phyloP scores from a whole-genome alignment of 441 rosid species.

The Euphorbia schlechtendalii region DNA sequence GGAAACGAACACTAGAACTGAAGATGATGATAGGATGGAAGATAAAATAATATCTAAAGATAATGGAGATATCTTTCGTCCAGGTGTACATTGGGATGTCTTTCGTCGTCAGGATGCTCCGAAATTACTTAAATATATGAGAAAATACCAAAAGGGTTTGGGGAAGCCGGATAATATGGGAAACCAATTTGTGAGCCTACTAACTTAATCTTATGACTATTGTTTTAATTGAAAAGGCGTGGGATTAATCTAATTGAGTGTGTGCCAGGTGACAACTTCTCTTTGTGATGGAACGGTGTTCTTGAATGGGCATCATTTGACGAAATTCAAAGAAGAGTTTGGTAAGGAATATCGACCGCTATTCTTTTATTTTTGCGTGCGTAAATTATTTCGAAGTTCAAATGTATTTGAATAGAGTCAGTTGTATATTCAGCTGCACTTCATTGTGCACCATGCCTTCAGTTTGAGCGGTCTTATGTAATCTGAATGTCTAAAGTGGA shows the following conservation, averaged over 20 bases:
- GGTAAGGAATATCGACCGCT: slow-evolving; percentile 40
- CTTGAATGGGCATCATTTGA: slow-evolving; percentile 51
- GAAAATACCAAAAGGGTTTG: slow-evolving; percentile 34
- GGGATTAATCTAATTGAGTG: slow-evolving; percentile 24
- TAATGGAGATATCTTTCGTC: slow-evolving; percentile 23
- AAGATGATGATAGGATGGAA: slow-evolving; percentile 13
- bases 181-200: slow-evolving; percentile 46
- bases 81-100: slow-evolving; percentile 76
- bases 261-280: slow-evolving; percentile 47
- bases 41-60: slow-evolving; percentile 19
- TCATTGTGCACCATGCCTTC: slow-evolving; percentile 6
- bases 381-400: neutral
- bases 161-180: slow-evolving; percentile 28
- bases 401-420: slow-evolving; percentile 2
- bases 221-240: slow-evolving; percentile 9
- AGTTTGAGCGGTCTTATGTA: neutral
- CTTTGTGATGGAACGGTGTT: slow-evolving; percentile 62
- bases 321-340: slow-evolving; percentile 62
- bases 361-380: neutral
- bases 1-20: slow-evolving; percentile 8
- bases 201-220: slow-evolving; percentile 3
- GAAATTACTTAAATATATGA: slow-evolving; percentile 54
- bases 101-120: slow-evolving; percentile 78
- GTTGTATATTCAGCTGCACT: neutral
- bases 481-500: too few species aligned